Evolutionary conservation across 2,329 filamentous ascomycete species (phyloP).

Genomic region (Clonostachys sp.): DNA sequence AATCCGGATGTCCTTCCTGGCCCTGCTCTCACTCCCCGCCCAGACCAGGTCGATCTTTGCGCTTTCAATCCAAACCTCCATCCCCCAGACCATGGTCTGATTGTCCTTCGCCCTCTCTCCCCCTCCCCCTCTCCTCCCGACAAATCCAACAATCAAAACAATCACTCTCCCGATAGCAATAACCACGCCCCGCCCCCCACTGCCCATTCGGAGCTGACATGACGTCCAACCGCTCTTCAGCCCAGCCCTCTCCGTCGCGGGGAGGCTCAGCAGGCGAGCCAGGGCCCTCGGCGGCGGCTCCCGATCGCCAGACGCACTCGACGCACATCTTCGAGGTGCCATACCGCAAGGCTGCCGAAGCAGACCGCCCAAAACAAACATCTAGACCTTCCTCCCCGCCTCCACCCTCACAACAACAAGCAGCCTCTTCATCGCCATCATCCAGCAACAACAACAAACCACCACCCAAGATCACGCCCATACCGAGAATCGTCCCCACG

Average conservation of each 20-base stretch:
- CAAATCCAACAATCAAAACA: too few relatives aligned
- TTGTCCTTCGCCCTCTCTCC: too few relatives aligned
- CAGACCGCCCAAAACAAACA: background rate
- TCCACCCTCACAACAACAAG: background rate
- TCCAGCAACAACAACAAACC: constrained; percentile 1
- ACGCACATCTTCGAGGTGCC: constrained; percentile 4
- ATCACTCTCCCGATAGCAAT: too few relatives aligned
- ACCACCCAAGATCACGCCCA: constrained; percentile 35
- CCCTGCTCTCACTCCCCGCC: too few relatives aligned
- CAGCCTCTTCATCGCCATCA: background rate
- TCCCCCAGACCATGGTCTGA: too few relatives aligned
- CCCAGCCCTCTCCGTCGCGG: background rate
- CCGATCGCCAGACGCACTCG: constrained; percentile 1
- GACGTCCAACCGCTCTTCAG: background rate
- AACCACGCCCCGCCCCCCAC: too few relatives aligned
- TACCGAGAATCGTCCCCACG: constrained; percentile 11
- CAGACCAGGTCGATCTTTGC: too few relatives aligned
- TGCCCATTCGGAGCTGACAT: too few relatives aligned
- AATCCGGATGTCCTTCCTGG: too few relatives aligned
- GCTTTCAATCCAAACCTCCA: too few relatives aligned
- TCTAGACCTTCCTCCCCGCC: background rate
- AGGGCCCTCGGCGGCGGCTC: background rate
- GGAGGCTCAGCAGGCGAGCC: background rate
- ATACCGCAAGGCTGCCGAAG: background rate
- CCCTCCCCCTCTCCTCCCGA: too few relatives aligned